Percentiles rank a stretch among this genome's conserved stretches.
phyloP scores from a whole-genome alignment of 2,329 filamentous ascomycete genomes.

The Colletotrichum sp. region DNA sequence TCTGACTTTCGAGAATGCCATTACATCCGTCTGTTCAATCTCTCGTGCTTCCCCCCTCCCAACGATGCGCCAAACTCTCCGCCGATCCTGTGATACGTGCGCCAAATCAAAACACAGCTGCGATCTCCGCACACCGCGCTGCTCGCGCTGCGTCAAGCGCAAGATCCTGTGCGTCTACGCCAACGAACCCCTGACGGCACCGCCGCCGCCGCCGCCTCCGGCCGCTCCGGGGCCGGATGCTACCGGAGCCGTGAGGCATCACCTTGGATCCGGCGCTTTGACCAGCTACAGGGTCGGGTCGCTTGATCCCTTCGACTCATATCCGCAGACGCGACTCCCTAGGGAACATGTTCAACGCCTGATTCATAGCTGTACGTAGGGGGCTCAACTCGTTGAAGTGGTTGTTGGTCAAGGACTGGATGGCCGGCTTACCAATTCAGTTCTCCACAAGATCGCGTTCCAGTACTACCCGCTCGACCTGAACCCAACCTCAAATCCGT shows the following conservation, averaged over 20 bases:
- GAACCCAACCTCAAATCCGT: constrained; percentile 56
- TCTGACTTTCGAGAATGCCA: background rate
- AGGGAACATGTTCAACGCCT: constrained; percentile 55
- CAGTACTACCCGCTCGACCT: constrained; percentile 64
- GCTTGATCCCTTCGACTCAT: constrained; percentile 61
- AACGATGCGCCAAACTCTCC: constrained; percentile 58
- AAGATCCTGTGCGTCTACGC: constrained; percentile 53
- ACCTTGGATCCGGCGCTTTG: constrained; percentile 16
- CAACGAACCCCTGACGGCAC: constrained; percentile 51
- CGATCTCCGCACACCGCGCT: constrained; percentile 56
- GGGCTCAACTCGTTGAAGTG: background rate
- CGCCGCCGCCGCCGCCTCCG: background rate
- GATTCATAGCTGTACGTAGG: constrained; percentile 57
- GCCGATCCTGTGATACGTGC: constrained; percentile 60
- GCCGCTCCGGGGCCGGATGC: background rate
- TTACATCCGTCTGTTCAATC: background rate
- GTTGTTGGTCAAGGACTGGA: background rate
- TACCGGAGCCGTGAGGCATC: background rate
- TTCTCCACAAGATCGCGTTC: constrained; percentile 61
- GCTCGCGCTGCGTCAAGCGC: constrained; percentile 58
- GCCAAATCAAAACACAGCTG: constrained; percentile 60
- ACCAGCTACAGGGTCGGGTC: constrained; percentile 34
- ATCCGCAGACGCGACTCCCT: constrained; percentile 56
- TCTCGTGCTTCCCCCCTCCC: background rate
- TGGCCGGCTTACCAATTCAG: constrained; percentile 31